Percentiles rank a stretch among this genome's conserved stretches.
phyloP scores from a whole-genome alignment of 2,329 filamentous ascomycete species.

The Colletotrichum tofieldiae region DNA sequence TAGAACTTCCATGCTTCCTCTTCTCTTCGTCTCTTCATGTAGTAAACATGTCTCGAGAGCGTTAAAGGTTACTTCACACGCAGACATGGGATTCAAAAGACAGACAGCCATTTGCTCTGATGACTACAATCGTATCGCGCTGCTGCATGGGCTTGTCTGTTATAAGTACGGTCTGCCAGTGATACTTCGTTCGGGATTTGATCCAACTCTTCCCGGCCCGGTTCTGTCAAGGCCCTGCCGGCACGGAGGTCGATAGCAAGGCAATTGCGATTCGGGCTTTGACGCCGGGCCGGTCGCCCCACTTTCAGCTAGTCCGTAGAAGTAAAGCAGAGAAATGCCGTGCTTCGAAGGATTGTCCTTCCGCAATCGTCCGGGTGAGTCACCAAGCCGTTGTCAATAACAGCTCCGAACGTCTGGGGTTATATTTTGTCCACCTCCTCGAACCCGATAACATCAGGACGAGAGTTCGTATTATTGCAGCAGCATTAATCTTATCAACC shows the following conservation, averaged over 20 bases:
- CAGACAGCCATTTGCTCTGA: no score
- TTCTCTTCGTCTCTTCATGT: no score
- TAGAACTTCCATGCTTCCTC: no score
- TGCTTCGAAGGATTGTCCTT: slow-evolving; percentile 1
- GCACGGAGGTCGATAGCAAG: neutral
- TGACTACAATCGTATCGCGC: neutral
- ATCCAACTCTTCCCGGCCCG: no score
- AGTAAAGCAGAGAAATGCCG: neutral
- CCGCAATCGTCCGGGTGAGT: neutral
- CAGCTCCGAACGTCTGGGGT: neutral
- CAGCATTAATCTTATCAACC: neutral
- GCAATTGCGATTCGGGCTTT: neutral
- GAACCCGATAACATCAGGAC: no score
- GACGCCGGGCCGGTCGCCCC: slow-evolving; percentile 20
- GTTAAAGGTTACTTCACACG: neutral
- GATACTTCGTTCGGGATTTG: no score
- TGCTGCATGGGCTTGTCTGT: neutral
- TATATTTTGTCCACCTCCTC: neutral
- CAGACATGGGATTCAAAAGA: neutral
- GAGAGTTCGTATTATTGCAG: neutral
- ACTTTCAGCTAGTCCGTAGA: neutral
- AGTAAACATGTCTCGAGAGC: no score
- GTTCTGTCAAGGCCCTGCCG: no score
- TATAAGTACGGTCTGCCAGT: accelerated
- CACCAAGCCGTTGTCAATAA: neutral